A percentile compares a stretch with the other conserved stretches of the same genome.
Conservation (phyloP, 2,329 filamentous ascomycete species). For the Beauveria sp. region DNA sequence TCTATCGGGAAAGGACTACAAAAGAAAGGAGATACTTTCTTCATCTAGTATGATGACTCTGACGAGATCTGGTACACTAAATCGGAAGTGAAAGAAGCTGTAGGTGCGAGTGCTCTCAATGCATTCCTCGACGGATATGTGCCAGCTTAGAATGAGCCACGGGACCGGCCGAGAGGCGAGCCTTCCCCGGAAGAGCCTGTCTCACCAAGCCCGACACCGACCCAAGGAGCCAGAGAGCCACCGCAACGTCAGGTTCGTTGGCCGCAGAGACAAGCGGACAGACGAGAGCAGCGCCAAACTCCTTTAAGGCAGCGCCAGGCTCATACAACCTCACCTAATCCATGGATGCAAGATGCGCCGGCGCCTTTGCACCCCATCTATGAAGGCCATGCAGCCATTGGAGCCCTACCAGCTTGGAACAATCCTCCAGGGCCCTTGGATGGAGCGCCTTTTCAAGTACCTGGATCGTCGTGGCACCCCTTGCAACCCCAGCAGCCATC, state of each 20-base stretch:
- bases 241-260: not conserved
- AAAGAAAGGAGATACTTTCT: not conserved
- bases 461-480: not conserved
- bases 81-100: not conserved
- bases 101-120: not conserved
- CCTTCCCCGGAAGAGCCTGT: not conserved
- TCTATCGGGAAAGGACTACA: not conserved
- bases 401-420: not conserved
- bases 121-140: not conserved
- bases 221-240: not conserved
- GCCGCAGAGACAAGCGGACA: not conserved
- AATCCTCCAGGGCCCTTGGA: not conserved
- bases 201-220: not conserved
- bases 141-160: not conserved
- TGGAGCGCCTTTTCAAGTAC: not conserved
- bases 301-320: not conserved
- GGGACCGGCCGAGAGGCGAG: not conserved
- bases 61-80: not conserved
- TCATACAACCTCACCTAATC: not conserved
- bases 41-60: not conserved
- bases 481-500: not conserved
- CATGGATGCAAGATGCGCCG: not conserved
- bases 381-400: not conserved
- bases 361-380: not conserved
- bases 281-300: not conserved